Evolutionary conservation across 176 grass and related monocot species (phyloP).

Genomic region (Triticum dicoccoides): DNA sequence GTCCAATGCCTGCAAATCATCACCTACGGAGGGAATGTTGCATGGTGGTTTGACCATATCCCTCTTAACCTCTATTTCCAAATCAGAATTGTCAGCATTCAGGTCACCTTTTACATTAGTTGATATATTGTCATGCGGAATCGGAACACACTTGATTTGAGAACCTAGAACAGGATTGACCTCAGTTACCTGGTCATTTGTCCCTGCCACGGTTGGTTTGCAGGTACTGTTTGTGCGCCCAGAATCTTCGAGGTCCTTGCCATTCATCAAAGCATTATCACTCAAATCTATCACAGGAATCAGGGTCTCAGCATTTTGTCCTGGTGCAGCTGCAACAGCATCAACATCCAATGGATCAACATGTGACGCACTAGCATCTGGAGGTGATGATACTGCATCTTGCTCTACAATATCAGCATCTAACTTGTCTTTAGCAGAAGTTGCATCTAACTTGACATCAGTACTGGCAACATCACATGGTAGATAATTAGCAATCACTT

Average conservation of each 20-base stretch:
- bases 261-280: slow-evolving; percentile 11
- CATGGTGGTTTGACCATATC: slow-evolving; percentile 57
- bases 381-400: background rate
- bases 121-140: slow-evolving; percentile 59
- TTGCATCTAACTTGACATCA: slow-evolving; percentile 21
- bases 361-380: background rate
- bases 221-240: background rate
- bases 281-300: slow-evolving; percentile 17
- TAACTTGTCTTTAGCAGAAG: slow-evolving; percentile 10
- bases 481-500: slow-evolving; percentile 18
- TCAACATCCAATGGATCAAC: slow-evolving; percentile 1
- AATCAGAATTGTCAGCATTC: slow-evolving; percentile 78
- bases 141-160: slow-evolving; percentile 58
- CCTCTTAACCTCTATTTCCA: slow-evolving; percentile 67
- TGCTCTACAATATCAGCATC: slow-evolving; percentile 14
- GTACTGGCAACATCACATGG: background rate
- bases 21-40: slow-evolving; percentile 33
- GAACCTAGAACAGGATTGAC: slow-evolving; percentile 51
- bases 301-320: slow-evolving; percentile 13
- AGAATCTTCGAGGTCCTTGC: slow-evolving; percentile 4
- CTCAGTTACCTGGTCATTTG: slow-evolving; percentile 64
- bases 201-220: slow-evolving; percentile 5
- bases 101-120: slow-evolving; percentile 58
- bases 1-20: slow-evolving; percentile 29
- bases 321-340: background rate